Evolutionary conservation across 2,329 filamentous ascomycete genomes (phyloP).

Genomic region (Cordyceps pruinosa): DNA sequence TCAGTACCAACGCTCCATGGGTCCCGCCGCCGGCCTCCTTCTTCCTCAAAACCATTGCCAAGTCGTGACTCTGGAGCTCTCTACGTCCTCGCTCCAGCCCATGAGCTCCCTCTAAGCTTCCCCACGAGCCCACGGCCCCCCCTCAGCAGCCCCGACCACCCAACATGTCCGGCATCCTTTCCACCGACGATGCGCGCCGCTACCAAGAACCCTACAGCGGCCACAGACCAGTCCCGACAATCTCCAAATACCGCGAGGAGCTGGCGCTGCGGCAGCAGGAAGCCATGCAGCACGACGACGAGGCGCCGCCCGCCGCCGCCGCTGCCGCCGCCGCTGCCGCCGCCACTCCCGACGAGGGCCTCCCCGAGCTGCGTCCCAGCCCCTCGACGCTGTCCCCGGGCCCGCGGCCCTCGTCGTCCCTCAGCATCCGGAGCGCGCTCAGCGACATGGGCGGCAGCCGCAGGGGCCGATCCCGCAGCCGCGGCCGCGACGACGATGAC

Average conservation of each 20-base stretch:
- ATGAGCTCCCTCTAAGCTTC: conserved; percentile 10
- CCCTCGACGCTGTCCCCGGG: conserved; percentile 19
- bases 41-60: background rate
- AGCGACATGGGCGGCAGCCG: conserved; percentile 8
- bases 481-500: conserved; percentile 13
- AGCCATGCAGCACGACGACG: conserved; percentile 26
- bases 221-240: conserved; percentile 39
- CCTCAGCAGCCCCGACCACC: background rate
- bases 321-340: conserved; percentile 6
- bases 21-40: background rate
- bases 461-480: conserved; percentile 13
- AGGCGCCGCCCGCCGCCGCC: background rate
- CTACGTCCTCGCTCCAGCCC: background rate
- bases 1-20: background rate
- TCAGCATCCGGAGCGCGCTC: conserved; percentile 10
- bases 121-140: background rate
- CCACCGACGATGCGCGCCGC: conserved; percentile 31
- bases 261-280: conserved; percentile 37
- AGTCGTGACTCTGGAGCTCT: background rate
- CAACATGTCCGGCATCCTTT: conserved; percentile 30
- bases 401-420: conserved; percentile 22
- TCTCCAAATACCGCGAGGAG: conserved; percentile 42
- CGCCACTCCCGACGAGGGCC: conserved; percentile 18
- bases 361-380: conserved; percentile 19
- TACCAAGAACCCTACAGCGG: conserved; percentile 36